Conservation (phyloP, 2,329 filamentous ascomycete genomes). For the Aureobasidium sp. region DNA sequence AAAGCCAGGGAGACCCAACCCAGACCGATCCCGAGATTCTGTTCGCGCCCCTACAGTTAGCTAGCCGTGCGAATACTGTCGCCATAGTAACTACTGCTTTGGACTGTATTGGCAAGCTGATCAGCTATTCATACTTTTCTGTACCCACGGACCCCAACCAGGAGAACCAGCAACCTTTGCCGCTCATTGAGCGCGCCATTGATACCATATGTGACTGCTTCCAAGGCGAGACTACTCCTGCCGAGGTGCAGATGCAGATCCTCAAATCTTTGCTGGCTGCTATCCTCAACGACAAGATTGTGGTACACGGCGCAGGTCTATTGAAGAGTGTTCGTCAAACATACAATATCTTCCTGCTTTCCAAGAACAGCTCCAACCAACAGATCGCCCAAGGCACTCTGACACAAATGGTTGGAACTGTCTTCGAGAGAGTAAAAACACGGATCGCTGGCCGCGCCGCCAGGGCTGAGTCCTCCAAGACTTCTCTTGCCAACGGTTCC, state of each 20-base stretch:
- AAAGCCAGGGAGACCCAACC: slow-evolving; percentile 64
- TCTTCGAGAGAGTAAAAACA: slow-evolving; percentile 88
- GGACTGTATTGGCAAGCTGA: slow-evolving; percentile 97
- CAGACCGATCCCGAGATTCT: slow-evolving; percentile 85
- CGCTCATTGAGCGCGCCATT: slow-evolving; percentile 92
- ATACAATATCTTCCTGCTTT: slow-evolving; percentile 97
- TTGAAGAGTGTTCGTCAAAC: slow-evolving; percentile 96
- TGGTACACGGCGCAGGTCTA: slow-evolving; percentile 91
- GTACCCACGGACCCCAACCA: slow-evolving; percentile 43
- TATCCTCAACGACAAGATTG: slow-evolving; percentile 96
- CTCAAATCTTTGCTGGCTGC: slow-evolving; percentile 94
- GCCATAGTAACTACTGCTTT: slow-evolving; percentile 81
- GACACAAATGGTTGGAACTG: slow-evolving; percentile 97
- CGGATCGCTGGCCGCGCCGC: slow-evolving; percentile 82
- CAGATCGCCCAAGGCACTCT: slow-evolving; percentile 94
- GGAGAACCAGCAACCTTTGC: slow-evolving; percentile 36
- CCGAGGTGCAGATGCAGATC: slow-evolving; percentile 93
- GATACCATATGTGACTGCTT: slow-evolving; percentile 99
- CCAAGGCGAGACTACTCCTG: slow-evolving; percentile 85
- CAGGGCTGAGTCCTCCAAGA: slow-evolving; percentile 48
- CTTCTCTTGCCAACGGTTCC: slow-evolving; percentile 28
- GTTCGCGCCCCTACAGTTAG: slow-evolving; percentile 83
- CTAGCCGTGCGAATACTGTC: slow-evolving; percentile 77
- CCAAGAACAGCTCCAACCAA: slow-evolving; percentile 88
- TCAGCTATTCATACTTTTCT: slow-evolving; percentile 97